Evolutionary conservation across 176 grass and related monocot genomes (phyloP), one percentile per base, ranked within the genome.

Genomic region (Oryza australiensis): DNA sequence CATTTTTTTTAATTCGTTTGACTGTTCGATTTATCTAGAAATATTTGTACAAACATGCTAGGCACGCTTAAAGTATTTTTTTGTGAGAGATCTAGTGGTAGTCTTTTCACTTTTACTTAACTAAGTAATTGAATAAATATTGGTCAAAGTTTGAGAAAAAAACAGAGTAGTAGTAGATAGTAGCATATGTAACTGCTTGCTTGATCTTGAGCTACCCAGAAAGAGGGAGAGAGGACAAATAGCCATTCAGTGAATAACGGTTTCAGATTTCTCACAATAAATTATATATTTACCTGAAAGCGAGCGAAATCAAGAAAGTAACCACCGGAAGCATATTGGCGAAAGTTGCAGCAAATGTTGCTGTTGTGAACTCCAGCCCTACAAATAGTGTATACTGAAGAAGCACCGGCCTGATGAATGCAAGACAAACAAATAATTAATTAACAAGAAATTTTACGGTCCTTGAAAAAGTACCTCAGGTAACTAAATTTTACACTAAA

Each of bases 301-400:
- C 70, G 3, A 99, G 70, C 51, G 96, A 88, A 72, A 95, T 83
- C 7, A 95, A 74, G 66, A 99, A 99, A 77, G 96, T 99, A 57
- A 90, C 82, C n/a, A 94, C 91, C 1, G 93, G 96, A 53, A 91
- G 71, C 74, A 92, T 86, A 82, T 99, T 95, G 63, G 80, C 72
- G 82, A 99, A 99, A 67, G 93, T 94, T 55, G 90, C 90, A 65
- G 93, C 75, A 60, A 99, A 95, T 22, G 93, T 99, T 78, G 91
- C 89, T 18, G 96, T 89, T 10, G 96, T 95, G 64, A 95, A 93
- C 34, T 95, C 85, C 82, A 99, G 20, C 22, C 93, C 89, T 2
- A 92, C 28, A 45, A 89, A 99, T 79, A 99, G 83, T 42, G 90
- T 88, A 75, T 92, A 99, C 82, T 99, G 96, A 62, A 92, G 92